Evolutionary conservation across 2,329 filamentous ascomycete genomes (phyloP), one percentile per base, ranked within the genome.

Genomic region (Endoconidiophora laricicola): DNA sequence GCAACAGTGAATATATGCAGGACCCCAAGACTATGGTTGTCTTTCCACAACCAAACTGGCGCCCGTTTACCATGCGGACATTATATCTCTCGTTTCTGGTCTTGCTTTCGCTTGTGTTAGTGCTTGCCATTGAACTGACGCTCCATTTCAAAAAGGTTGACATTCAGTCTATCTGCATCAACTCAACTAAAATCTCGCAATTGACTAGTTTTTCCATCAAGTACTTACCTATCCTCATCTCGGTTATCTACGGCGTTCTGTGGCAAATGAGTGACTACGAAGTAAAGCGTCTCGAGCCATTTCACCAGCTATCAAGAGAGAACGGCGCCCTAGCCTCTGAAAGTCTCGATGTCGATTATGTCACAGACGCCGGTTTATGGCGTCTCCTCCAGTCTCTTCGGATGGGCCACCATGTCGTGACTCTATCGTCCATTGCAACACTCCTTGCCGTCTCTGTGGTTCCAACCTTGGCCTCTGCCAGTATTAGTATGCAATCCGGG

Each of bases 341-440:
- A 58, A 83, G 78, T 0, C 73, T 86, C 58, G 86, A 85, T 55
- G 79, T 83, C 54, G 79, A 85, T 60, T 86, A 86, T 53, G 70
- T 83, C 42, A 84, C 81, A 4, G 72, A 76, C 56, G 74, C 81
- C 64, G 78, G 72, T 57, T 76, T 83, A 57, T 62, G 81, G 38
- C 71, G 79, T 2, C 82, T 82, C 0, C 61, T 85, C 3, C 69
- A 72, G 43, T 81, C 81, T 1, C 58, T 84, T 2, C 68, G 67
- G 53, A 71, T 75, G 55, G 70, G 69, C 42, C 82, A 86, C 57
- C 82, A 79, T 59, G 79, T 81, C 0, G 81, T 86, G 4, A 73
- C 74, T 0, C 65, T 80, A 12, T 83, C 79, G 0, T 82, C 80
- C 0, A 55, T 82, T 4, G 75, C 76, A 0, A 79, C 78, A 1